These are phyloP conservation scores for Funneliformis geosporum DNA, from an alignment of 192 early-diverging fungal genomes.

Conservation along the genomic window DNA sequence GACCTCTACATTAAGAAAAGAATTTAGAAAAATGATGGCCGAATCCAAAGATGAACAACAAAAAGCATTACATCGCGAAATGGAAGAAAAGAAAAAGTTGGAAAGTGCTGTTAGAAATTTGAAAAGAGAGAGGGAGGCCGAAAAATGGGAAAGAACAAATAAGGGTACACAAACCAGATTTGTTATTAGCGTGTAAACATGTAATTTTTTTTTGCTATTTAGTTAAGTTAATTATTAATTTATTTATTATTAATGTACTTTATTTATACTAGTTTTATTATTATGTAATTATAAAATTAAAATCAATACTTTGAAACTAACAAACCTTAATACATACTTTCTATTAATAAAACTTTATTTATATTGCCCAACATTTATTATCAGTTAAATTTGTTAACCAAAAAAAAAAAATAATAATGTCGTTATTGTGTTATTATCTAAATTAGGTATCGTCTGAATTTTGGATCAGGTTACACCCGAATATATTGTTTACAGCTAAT, in stretches of 20 bases:
- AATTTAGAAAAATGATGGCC: constrained; percentile 55
- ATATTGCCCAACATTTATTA: too few relatives aligned
- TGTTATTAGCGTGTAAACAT: constrained; percentile 3
- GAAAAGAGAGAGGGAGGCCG: constrained; percentile 43
- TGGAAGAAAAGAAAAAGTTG: constrained; percentile 48
- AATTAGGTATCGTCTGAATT: too few relatives aligned
- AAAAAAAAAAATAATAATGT: too few relatives aligned
- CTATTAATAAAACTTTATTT: too few relatives aligned
- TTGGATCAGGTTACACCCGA: too few relatives aligned
- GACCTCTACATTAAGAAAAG: constrained; percentile 53
- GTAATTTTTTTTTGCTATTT: background rate
- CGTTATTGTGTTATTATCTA: too few relatives aligned
- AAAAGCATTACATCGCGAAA: constrained; percentile 48
- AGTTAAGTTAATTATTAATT: background rate
- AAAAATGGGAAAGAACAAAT: constrained; percentile 22
- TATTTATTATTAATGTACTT: background rate
- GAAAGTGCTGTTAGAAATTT: constrained; percentile 48
- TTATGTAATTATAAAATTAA: background rate
- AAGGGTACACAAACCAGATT: constrained; percentile 29
- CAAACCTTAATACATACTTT: too few relatives aligned
- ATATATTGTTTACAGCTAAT: too few relatives aligned
- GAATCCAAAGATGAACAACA: constrained; percentile 55
- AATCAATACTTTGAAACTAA: background rate
- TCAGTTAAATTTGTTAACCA: too few relatives aligned
- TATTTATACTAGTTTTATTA: constrained; percentile 5